These are phyloP conservation scores for Aspergillus pseudoterreus DNA, from an alignment of 2,329 filamentous ascomycete species.

Conservation along the genomic window DNA sequence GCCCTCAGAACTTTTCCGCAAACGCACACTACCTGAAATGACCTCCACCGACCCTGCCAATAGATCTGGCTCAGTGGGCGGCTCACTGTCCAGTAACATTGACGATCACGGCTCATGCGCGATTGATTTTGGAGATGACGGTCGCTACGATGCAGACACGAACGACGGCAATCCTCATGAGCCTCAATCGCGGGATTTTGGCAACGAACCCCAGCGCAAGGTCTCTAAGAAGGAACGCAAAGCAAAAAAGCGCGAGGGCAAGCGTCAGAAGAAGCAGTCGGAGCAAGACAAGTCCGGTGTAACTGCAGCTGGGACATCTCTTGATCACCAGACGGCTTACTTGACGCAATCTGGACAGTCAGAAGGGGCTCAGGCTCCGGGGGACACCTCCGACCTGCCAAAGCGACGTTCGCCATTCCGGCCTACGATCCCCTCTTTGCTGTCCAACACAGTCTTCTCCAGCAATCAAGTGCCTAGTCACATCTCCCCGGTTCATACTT, in stretches of 20 bases:
- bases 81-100: constrained; percentile 18
- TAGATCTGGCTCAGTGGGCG: constrained; percentile 18
- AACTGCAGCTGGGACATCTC: neutral
- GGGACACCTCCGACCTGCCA: constrained; percentile 14
- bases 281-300: constrained; percentile 10
- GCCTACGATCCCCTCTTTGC: constrained; percentile 26
- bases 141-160: constrained; percentile 24
- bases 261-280: constrained; percentile 17
- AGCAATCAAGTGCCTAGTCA: constrained; percentile 15
- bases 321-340: constrained; percentile 12
- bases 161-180: constrained; percentile 19
- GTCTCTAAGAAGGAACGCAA: constrained; percentile 10
- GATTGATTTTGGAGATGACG: constrained; percentile 26
- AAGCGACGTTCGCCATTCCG: constrained; percentile 28
- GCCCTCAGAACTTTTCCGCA: constrained; percentile 21
- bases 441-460: constrained; percentile 34
- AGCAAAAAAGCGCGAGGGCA: constrained; percentile 20
- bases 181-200: constrained; percentile 29
- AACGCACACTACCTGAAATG: constrained; percentile 16
- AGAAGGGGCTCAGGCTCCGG: neutral
- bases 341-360: constrained; percentile 4
- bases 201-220: constrained; percentile 16
- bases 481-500: constrained; percentile 11
- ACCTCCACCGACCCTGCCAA: constrained; percentile 12
- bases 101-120: constrained; percentile 20